Evolutionary conservation across 2,329 filamentous ascomycete species (phyloP).

Genomic region (Neonectria ditissima): DNA sequence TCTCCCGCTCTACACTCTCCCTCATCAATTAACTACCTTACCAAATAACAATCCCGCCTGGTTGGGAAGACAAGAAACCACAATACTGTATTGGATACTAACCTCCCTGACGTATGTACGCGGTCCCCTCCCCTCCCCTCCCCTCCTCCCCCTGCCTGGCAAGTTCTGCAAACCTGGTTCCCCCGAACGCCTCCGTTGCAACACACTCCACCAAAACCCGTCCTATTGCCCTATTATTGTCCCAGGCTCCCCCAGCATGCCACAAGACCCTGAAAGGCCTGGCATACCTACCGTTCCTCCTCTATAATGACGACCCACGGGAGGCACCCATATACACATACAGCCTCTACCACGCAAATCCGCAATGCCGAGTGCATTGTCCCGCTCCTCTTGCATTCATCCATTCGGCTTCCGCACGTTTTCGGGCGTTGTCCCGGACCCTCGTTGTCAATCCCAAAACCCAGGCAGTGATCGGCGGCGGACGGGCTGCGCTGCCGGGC

Average conservation of each 20-base stretch:
- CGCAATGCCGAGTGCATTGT: constrained; percentile 14
- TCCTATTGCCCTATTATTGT: neutral
- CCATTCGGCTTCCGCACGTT: constrained; percentile 19
- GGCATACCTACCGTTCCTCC: neutral
- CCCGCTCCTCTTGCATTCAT: constrained; percentile 15
- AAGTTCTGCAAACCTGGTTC: constrained; percentile 19
- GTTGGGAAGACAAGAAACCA: constrained; percentile 1
- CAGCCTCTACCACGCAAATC: neutral
- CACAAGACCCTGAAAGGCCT: neutral
- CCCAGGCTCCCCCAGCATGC: constrained; percentile 3
- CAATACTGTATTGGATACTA: constrained; percentile 5
- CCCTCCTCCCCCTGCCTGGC: constrained; percentile 1
- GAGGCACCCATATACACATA: too few relatives aligned
- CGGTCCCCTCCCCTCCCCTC: neutral
- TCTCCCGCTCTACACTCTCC: neutral
- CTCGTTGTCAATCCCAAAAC: constrained; percentile 20
- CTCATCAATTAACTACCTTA: constrained; percentile 13
- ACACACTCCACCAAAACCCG: constrained; percentile 20
- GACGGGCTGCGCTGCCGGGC: constrained; percentile 17
- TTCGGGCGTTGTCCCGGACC: constrained; percentile 20
- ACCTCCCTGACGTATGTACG: constrained; percentile 8
- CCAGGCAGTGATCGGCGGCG: constrained; percentile 28
- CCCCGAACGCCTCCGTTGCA: constrained; percentile 25
- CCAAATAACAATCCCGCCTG: neutral
- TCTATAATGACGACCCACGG: neutral